These are phyloP conservation scores for Ogataea siamensis DNA, from an alignment of 805 yeast species.

Conservation along the genomic window DNA sequence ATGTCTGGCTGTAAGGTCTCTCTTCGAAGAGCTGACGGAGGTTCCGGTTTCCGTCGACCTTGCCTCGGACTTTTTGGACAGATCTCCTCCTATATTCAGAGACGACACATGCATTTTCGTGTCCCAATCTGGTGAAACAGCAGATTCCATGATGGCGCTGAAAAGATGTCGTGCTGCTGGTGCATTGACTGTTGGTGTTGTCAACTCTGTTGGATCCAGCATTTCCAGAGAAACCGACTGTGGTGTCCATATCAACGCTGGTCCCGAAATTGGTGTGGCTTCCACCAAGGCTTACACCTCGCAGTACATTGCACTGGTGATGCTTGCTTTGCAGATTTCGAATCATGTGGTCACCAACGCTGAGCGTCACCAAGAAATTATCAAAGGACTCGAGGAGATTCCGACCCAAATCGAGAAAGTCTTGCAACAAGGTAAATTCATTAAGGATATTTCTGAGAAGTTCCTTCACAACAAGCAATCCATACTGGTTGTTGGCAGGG, in stretches of 20 bases:
- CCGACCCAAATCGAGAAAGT: constrained; percentile 84
- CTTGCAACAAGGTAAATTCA: constrained; percentile 65
- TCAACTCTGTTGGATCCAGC: constrained; percentile 94
- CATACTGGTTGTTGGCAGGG: constrained; percentile 89
- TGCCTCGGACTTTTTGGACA: constrained; percentile 92
- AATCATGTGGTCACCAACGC: constrained; percentile 81
- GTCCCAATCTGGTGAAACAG: constrained; percentile 98
- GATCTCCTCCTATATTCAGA: constrained; percentile 95
- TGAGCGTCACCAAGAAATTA: constrained; percentile 79
- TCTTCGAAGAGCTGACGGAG: constrained; percentile 94
- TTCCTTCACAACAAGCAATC: constrained; percentile 81
- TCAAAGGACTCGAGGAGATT: constrained; percentile 77
- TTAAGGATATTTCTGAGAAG: constrained; percentile 70
- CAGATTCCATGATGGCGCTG: constrained; percentile 92
- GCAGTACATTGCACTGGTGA: constrained; percentile 93
- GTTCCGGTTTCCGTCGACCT: constrained; percentile 90
- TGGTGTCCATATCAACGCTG: constrained; percentile 99
- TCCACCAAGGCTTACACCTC: constrained; percentile 99
- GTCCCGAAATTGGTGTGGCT: constrained; percentile 99
- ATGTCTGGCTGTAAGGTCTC: constrained; percentile 93
- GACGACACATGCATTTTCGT: constrained; percentile 98
- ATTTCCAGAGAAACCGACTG: constrained; percentile 97
- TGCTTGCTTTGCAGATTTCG: constrained; percentile 93
- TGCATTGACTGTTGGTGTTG: constrained; percentile 96
- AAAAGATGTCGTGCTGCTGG: constrained; percentile 96